Evolutionary conservation across 257 asterid species (phyloP).

Genomic region (Rauvolfia tetraphylla): DNA sequence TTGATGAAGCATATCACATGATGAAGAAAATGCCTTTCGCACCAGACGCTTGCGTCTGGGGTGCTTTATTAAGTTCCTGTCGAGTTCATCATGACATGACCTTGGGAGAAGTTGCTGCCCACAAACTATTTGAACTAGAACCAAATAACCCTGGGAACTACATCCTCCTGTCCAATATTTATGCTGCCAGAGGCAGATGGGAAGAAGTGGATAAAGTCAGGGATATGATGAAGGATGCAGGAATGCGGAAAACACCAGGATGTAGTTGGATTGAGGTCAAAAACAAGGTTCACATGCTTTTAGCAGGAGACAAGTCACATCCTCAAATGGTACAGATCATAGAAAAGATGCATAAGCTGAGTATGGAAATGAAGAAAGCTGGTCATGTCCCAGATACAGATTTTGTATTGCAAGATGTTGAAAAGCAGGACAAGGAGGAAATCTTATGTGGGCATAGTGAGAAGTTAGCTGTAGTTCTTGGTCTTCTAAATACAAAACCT

Average conservation of each 20-base stretch:
- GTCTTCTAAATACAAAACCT: slow-evolving; percentile 59
- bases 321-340: slow-evolving; percentile 67
- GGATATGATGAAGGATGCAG: slow-evolving; percentile 62
- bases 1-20: slow-evolving; percentile 65
- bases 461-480: slow-evolving; percentile 86
- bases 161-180: slow-evolving; percentile 72
- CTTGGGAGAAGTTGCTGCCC: slow-evolving; percentile 81
- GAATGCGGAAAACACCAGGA: slow-evolving; percentile 80
- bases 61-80: slow-evolving; percentile 82
- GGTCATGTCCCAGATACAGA: slow-evolving; percentile 58
- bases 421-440: slow-evolving; percentile 89
- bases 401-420: slow-evolving; percentile 85
- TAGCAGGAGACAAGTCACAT: slow-evolving; percentile 82
- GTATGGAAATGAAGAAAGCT: slow-evolving; percentile 73
- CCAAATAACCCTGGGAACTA: slow-evolving; percentile 81
- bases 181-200: slow-evolving; percentile 79
- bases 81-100: slow-evolving; percentile 57
- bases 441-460: slow-evolving; percentile 92
- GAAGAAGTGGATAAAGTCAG: slow-evolving; percentile 61
- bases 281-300: slow-evolving; percentile 75
- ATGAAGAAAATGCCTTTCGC: slow-evolving; percentile 68
- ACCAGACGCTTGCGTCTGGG: slow-evolving; percentile 94
- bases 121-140: slow-evolving; percentile 65
- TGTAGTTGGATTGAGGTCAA: slow-evolving; percentile 96
- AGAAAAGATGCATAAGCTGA: slow-evolving; percentile 45